Base-by-base conservation (phyloP, 2,329 filamentous ascomycete genomes). In the Phaeosphaeriaceae sp. region DNA sequence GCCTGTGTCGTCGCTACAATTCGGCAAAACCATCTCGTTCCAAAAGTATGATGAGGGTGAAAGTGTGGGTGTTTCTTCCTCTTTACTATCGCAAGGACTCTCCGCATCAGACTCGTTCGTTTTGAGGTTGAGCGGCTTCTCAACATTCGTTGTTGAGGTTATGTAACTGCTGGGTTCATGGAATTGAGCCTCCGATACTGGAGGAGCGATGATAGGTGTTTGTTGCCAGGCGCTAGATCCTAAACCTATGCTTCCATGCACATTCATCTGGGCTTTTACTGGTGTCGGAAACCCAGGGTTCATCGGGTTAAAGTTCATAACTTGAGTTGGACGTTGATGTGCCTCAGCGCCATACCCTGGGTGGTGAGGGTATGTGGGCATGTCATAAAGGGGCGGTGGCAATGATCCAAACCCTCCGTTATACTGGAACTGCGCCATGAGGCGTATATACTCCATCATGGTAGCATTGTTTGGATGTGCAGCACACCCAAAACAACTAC, bases 401-500 rank as follows among this genome's bases (percentile, higher is more conserved):
- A 69, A 52, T 13, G 59, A 42, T 26, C 68, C 68, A 39, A 70
- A 70, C 3, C 61, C 65, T 13, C 70, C 70, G 7, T 63, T 67
- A 43, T 63, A 70, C 56, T 71, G 69, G 36, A 62, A 72, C 6
- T 72, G 62, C 26, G 69, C 66, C 67, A 73, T 73, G 0, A 64
- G 55, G 6, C 79, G 75, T 3, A 86, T 76, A 49, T 79, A 76
- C 38, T 79, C 72, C 75, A 77, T 80, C 42, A 83, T 88, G 17
- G 85, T 82, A 6, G 83, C 78, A 58, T 89, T 89, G 63, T 85
- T 87, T 11, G 87, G 85, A 66, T 89, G 86, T 2, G 83, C 83
- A 4, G 84, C 79, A 64, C 87, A 90, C 9, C 86, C 87, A 29
- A 89, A 75, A 63, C 87, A 90, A 57, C 85, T 80, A 57, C 87